Base-by-base conservation (phyloP, 2,329 filamentous ascomycete genomes). In the Colletotrichum orbiculare region DNA sequence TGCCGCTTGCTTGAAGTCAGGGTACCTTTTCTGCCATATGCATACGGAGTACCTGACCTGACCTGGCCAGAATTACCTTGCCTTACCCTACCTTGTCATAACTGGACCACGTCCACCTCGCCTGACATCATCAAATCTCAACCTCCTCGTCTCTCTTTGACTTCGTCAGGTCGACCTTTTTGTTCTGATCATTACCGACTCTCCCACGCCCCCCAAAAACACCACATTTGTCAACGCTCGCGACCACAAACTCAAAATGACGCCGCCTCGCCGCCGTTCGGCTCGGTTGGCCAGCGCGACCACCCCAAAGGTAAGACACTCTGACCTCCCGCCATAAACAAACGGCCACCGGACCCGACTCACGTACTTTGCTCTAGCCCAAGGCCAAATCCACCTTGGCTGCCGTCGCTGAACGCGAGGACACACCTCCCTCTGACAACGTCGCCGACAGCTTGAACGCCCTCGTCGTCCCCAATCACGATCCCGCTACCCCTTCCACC, bases 401-500 rank as follows among this genome's bases (percentile, higher is more conserved):
- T 10, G 79, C 83, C 34, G 77, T 87, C 25, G 66, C 73, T 39
- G 85, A 87, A 69, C 73, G 73, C 55, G 74, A 79, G 59, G 82
- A 84, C 60, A 74, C 70, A 7, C 73, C 64, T 65, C 43, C 60
- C 15, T 57, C 76, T 6, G 69, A 76, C 37, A 70, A 71, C 25
- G 66, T 71, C 34, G 68, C 69, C 46, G 72, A 70, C 55, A 73
- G 71, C 61, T 66, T 72, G 52, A 68, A 77, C 71, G 69, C 73
- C 15, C 69, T 72, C 55, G 72, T 74, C 64, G 78, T 79, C 17
- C 74, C 78, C 8, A 67, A 71, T 9, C 65, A 67, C 42, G 70
- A 71, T 53, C 79, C 80, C 4, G 73, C 73, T 35, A 90, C 91
- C 2, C 93, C 93, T 6, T 84, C 83, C 45, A 87, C 87, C 43